Conservation (phyloP, 1,284 basidiomycete genomes). For the Austroboletus niveus region DNA sequence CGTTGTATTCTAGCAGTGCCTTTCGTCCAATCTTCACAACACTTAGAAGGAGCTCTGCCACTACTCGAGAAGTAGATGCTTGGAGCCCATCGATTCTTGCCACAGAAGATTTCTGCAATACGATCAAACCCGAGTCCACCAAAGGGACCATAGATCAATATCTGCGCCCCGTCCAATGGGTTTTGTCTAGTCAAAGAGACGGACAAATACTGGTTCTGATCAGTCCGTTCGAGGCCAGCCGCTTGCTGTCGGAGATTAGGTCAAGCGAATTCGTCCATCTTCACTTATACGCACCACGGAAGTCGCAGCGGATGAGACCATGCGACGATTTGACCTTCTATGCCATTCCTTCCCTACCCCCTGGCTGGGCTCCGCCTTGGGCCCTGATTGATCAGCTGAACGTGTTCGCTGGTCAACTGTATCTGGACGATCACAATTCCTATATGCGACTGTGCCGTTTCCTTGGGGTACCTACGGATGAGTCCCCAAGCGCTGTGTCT, state of each 20-base stretch:
- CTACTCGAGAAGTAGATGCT: slow-evolving; percentile 1
- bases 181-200: too few relatives aligned
- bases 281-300: background rate
- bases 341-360: background rate
- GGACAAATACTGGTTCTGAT: too few relatives aligned
- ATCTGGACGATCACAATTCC: background rate
- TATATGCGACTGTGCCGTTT: too few relatives aligned
- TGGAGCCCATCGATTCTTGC: slow-evolving; percentile 27
- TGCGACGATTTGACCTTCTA: background rate
- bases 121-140: too few relatives aligned
- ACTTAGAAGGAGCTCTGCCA: slow-evolving; percentile 12
- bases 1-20: slow-evolving; percentile 12
- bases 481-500: too few relatives aligned
- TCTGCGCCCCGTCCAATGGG: too few relatives aligned
- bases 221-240: slow-evolving; percentile 37
- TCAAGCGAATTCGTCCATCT: background rate
- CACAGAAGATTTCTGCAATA: slow-evolving; percentile 31
- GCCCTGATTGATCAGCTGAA: too few relatives aligned
- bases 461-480: too few relatives aligned
- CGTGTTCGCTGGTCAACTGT: too few relatives aligned
- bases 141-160: too few relatives aligned
- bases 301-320: background rate
- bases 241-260: slow-evolving; percentile 31
- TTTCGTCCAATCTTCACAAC: background rate
- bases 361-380: background rate